Evolutionary conservation across 176 grass and related monocot species (phyloP), one percentile per base, ranked within the genome.

Genomic region (Hsuehochloa calcarea): DNA sequence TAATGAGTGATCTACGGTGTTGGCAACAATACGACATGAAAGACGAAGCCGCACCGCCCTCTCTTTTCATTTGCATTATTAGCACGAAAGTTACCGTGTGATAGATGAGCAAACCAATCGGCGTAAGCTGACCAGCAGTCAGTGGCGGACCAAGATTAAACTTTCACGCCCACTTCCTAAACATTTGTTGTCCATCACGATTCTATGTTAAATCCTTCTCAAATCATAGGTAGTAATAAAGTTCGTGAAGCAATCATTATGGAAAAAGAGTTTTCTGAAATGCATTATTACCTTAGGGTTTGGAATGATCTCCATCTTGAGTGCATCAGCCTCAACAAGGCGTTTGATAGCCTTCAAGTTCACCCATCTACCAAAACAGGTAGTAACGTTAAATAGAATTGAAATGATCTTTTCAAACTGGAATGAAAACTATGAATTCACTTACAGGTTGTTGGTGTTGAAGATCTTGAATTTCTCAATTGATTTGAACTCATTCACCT

Each of bases 401-500:
- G 15, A 13, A 10, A 80, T 4, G 13, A 75, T 20, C 47, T 68
- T 62, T 1, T 4, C 29, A 25, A 54, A 64, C 40, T 55, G 16
- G 17, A 70, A 45, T 51, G 20, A 22, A 27, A 73, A 70, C 14
- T 80, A 27, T 58, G 13, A 66, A 63, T 86, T 23, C 43, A 88
- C 91, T 78, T 92, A 96, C 91, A 99, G 65, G 56, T 99, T 99
- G 87, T 95, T 99, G 0, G 93, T 98, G 70, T 96, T 99, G 90
- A 99, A 99, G 75, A 99, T 99, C 92, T 99, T 99, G 90, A 99
- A 99, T 84, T 99, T 99, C 88, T 99, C 89, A 84, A 99, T 99
- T 51, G 93, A 99, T 84, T 99, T 96, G 86, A 95, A 95, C 84
- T 95, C 93, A n/a, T 87, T 85, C 31, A 98, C 89, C 93, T 98